These are phyloP conservation scores for Colletotrichum endophyticum DNA, from an alignment of 2,329 filamentous ascomycete genomes.

Conservation along the genomic window DNA sequence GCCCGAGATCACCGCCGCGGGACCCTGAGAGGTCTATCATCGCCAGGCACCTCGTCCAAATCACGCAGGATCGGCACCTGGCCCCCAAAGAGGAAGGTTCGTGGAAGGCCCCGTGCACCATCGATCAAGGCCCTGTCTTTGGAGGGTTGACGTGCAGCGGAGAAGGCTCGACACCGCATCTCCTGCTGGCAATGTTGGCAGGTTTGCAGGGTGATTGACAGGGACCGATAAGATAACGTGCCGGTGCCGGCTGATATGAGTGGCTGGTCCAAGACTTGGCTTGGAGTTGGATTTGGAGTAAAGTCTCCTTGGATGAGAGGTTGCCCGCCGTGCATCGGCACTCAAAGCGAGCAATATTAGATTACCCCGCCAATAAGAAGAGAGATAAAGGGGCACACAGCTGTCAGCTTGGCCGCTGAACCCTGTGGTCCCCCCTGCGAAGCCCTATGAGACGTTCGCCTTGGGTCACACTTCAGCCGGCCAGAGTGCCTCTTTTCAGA, in stretches of 20 bases:
- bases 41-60: neutral
- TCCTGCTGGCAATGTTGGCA: neutral
- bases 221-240: slow-evolving; percentile 22
- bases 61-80: slow-evolving; percentile 10
- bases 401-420: neutral
- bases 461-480: slow-evolving; percentile 5
- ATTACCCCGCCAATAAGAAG: slow-evolving; percentile 11
- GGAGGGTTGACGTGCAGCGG: slow-evolving; percentile 16
- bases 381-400: slow-evolving; percentile 12
- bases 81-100: slow-evolving; percentile 20
- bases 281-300: neutral
- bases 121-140: neutral
- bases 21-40: neutral
- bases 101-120: neutral
- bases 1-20: neutral
- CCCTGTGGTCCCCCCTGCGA: slow-evolving; percentile 13
- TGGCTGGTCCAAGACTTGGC: slow-evolving; percentile 7
- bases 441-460: neutral
- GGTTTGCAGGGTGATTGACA: slow-evolving; percentile 9
- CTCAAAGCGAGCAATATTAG: neutral
- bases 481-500: slow-evolving; percentile 1
- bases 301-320: neutral
- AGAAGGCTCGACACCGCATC: neutral
- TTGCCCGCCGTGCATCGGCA: slow-evolving; percentile 11
- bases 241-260: slow-evolving; percentile 8